These are phyloP conservation scores for Tricholoma terreum DNA, from an alignment of 768 basidiomycete genomes.

Conservation along the genomic window DNA sequence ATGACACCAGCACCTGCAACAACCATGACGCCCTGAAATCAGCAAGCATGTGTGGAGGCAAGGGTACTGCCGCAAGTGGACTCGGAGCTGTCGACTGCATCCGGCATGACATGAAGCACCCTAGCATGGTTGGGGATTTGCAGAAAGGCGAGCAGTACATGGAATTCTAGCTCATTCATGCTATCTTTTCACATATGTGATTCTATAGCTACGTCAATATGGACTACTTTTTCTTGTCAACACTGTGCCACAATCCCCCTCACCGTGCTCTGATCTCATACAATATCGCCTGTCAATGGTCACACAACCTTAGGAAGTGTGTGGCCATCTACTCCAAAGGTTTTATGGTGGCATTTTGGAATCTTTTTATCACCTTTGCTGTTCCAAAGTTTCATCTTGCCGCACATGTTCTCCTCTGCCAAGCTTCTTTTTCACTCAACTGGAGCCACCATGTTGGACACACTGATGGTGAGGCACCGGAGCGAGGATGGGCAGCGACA, in stretches of 20 bases:
- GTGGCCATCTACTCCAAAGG: slow-evolving; percentile 1
- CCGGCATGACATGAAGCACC: slow-evolving; percentile 20
- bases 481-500: too few relatives aligned
- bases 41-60: slow-evolving; percentile 1
- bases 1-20: too few relatives aligned
- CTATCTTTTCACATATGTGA: neutral
- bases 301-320: slow-evolving; percentile 15
- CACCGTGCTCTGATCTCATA: slow-evolving; percentile 17
- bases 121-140: slow-evolving; percentile 6
- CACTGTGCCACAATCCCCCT: slow-evolving; percentile 10
- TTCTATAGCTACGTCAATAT: slow-evolving; percentile 14
- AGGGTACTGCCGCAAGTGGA: too few relatives aligned
- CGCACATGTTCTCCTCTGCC: slow-evolving; percentile 21
- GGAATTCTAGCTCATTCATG: neutral
- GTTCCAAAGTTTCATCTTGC: slow-evolving; percentile 32
- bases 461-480: too few relatives aligned
- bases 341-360: neutral
- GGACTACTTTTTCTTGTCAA: slow-evolving; percentile 26
- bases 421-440: slow-evolving; percentile 22
- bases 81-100: too few relatives aligned
- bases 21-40: too few relatives aligned
- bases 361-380: neutral
- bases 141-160: slow-evolving; percentile 4
- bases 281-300: slow-evolving; percentile 30
- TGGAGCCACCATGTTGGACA: slow-evolving; percentile 15